Conservation (phyloP, 2,329 filamentous ascomycete genomes). For the Penicillium verrucosum region DNA sequence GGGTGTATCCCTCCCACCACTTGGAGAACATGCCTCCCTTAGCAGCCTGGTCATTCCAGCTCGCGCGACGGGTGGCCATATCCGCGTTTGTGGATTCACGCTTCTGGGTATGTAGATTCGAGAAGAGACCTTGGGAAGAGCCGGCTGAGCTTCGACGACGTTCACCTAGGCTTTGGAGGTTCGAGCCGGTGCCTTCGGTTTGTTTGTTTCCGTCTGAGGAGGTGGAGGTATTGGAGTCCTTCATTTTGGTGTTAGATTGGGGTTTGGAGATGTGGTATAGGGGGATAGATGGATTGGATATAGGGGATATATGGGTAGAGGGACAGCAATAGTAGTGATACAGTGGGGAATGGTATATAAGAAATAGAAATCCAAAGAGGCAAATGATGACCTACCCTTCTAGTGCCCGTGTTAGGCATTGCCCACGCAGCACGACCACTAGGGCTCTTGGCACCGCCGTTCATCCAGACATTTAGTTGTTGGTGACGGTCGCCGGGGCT, state of each 20-base stretch:
- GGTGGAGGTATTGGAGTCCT: constrained; percentile 32
- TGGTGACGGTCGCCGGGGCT: constrained; percentile 33
- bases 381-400: constrained; percentile 28
- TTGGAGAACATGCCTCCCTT: constrained; percentile 37
- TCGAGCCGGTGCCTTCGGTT: constrained; percentile 9
- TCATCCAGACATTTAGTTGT: constrained; percentile 37
- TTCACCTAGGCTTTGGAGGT: constrained; percentile 20
- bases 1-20: constrained; percentile 44
- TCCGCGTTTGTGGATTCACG: constrained; percentile 39
- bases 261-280: too few relatives aligned
- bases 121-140: constrained; percentile 24
- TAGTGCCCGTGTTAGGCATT: constrained; percentile 16
- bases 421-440: constrained; percentile 22
- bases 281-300: too few relatives aligned
- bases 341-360: not conserved
- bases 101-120: constrained; percentile 45
- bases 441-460: constrained; percentile 30
- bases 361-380: not conserved
- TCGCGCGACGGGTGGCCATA: constrained; percentile 37
- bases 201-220: constrained; percentile 23
- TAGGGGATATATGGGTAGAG: not conserved
- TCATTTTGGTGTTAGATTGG: not conserved
- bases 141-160: constrained; percentile 28
- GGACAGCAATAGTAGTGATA: not conserved
- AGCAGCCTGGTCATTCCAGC: constrained; percentile 46